phyloP scores from a whole-genome alignment of 371 early-diverging fungal species.

The Mucor racemosus region DNA sequence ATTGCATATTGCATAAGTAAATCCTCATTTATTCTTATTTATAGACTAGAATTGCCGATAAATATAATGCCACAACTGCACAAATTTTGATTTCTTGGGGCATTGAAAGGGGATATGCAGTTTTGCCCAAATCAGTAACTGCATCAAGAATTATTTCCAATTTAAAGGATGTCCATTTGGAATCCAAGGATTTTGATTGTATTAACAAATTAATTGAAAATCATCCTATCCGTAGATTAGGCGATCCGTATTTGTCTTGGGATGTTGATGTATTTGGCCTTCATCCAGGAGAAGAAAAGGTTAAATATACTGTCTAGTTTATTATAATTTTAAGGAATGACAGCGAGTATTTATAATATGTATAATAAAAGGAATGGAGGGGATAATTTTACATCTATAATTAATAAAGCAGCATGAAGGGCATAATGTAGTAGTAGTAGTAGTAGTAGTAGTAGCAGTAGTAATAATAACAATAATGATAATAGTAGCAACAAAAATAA shows the following conservation, averaged over 20 bases:
- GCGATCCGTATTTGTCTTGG: constrained; percentile 26
- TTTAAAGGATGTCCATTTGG: constrained; percentile 21
- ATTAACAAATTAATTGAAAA: constrained; percentile 20
- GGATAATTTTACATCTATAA: not conserved
- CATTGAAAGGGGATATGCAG: constrained; percentile 56
- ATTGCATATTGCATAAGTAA: not conserved
- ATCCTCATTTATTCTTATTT: not conserved
- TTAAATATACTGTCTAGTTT: constrained; percentile 4
- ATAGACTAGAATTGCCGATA: constrained; percentile 60
- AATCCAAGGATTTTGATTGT: constrained; percentile 20
- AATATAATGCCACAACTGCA: constrained; percentile 65
- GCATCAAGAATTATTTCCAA: constrained; percentile 43
- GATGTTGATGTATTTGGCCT: constrained; percentile 24
- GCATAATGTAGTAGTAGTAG: not conserved
- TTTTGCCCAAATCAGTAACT: constrained; percentile 57
- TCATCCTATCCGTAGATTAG: constrained; percentile 14
- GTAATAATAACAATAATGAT: too few species aligned
- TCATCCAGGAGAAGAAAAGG: constrained; percentile 10
- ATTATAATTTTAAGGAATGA: constrained; percentile 2
- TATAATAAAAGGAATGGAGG: not conserved
- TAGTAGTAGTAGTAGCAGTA: not conserved
- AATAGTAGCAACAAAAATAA: not conserved
- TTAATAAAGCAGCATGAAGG: not conserved
- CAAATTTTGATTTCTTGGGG: constrained; percentile 80
- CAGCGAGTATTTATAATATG: not conserved